Base-by-base conservation (phyloP, 805 yeast genomes). In the Candida ortonii region DNA sequence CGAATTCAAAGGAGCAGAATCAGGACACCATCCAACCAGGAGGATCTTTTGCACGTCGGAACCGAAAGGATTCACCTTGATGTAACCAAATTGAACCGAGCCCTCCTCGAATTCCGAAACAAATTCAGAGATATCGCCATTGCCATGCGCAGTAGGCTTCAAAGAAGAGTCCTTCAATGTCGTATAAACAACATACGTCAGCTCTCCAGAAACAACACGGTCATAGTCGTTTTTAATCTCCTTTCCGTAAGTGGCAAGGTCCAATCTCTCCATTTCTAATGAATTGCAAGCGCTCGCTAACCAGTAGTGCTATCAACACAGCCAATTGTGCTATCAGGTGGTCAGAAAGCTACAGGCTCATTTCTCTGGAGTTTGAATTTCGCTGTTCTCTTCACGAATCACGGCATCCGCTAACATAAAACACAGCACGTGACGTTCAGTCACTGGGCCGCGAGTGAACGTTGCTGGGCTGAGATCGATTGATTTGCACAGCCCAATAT, bases 21-120 rank as follows among this genome's bases (percentile, higher is more conserved):
- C 97, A 6, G 98, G 98, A 64, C 95, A 85, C 96, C 96, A 90
- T 33, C 97, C 97, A 23, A 93, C 70, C 30, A 93, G 67, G 20
- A 90, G 73, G 46, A 85, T 69, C 67, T 93, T 93, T 53, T 76
- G 74, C 22, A 93, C 89, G 49, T 84, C 93, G 4, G 95, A 83
- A n/a, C 93, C 94, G 36, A 90, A 90, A 37, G 90, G 95, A 38
- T 79, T 77, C 29, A 90, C 86, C 35, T 95, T 76, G 25, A 86
- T 84, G 39, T 93, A 70, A 25, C 97, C 98, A 52, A 81, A 93
- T 65, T 89, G 95, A 41, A 89, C 86, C 39, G 78, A 76, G 3
- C 94, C 84, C 47, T 90, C 97, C 48, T 80, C 82, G 57, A 93
- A 90, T 43, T 84, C 76, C 22, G 75, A 78, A 24, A 85, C 78